These are phyloP conservation scores for Fusarium robinianum DNA, from an alignment of 2,329 filamentous ascomycete species.

Conservation along the genomic window DNA sequence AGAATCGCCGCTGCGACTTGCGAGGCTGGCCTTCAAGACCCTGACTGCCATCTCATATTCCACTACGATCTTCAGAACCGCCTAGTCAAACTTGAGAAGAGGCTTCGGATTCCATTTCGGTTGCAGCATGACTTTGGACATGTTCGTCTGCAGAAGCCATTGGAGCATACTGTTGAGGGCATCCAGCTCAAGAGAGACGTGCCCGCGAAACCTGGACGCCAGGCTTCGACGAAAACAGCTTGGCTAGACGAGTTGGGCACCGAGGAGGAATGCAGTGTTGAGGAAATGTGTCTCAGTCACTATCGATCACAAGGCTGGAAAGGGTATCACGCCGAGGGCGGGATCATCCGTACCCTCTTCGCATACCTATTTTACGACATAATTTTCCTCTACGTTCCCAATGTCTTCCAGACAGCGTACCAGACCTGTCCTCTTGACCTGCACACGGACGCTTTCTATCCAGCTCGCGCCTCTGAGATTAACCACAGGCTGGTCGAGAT, in stretches of 20 bases:
- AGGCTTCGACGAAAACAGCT: constrained; percentile 70
- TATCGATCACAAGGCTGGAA: constrained; percentile 88
- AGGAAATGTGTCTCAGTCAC: constrained; percentile 89
- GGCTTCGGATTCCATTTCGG: constrained; percentile 78
- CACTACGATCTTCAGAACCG: constrained; percentile 96
- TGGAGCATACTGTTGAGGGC: constrained; percentile 76
- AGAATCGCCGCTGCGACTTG: constrained; percentile 77
- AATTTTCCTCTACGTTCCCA: constrained; percentile 89
- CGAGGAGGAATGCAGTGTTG: constrained; percentile 79
- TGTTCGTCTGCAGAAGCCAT: constrained; percentile 74
- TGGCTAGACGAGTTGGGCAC: constrained; percentile 81
- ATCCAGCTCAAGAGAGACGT: constrained; percentile 72
- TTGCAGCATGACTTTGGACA: constrained; percentile 93
- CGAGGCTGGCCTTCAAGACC: constrained; percentile 83
- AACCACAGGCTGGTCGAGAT: constrained; percentile 86
- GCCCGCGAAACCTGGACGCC: constrained; percentile 44
- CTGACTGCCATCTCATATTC: constrained; percentile 86
- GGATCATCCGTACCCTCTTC: constrained; percentile 88
- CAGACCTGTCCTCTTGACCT: constrained; percentile 94
- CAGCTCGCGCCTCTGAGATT: constrained; percentile 83
- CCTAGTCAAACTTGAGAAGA: constrained; percentile 86
- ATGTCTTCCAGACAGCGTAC: constrained; percentile 95
- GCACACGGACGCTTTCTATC: constrained; percentile 90
- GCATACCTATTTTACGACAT: constrained; percentile 92
- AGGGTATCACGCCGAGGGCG: constrained; percentile 90